These are phyloP conservation scores for Ceratobasidium theobromae DNA, from an alignment of 1,284 basidiomycete species.

Conservation along the genomic window DNA sequence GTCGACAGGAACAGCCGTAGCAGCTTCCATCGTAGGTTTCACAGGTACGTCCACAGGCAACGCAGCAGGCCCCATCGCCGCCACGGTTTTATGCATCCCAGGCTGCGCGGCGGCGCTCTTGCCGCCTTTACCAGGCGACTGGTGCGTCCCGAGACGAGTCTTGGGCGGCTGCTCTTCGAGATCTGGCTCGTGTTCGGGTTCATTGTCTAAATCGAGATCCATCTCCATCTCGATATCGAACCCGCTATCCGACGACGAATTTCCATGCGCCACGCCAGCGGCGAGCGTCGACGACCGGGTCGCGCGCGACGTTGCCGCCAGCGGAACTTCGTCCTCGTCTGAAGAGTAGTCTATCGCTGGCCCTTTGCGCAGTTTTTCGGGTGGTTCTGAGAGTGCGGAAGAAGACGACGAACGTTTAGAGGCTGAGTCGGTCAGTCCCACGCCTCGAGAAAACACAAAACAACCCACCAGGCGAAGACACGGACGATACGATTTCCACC, in stretches of 20 bases:
- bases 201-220: conserved; percentile 28
- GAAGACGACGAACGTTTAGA: conserved; percentile 38
- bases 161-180: conserved; percentile 16
- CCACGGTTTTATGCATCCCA: conserved; percentile 56
- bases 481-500: conserved; percentile 48
- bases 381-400: conserved; percentile 33
- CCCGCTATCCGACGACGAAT: conserved; percentile 9
- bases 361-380: conserved; percentile 32
- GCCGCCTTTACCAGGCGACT: not conserved
- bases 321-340: conserved; percentile 49
- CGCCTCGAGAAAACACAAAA: conserved; percentile 7
- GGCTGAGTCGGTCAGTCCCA: conserved; percentile 19
- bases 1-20: conserved; percentile 73
- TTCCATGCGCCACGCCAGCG: conserved; percentile 31
- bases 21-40: conserved; percentile 60
- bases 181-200: conserved; percentile 33
- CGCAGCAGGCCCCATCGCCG: conserved; percentile 54
- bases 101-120: conserved; percentile 54
- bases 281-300: conserved; percentile 29
- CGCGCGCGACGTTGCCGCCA: conserved; percentile 36
- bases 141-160: too few relatives aligned
- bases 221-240: conserved; percentile 29
- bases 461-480: conserved; percentile 44
- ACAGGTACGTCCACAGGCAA: conserved; percentile 43
- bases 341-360: conserved; percentile 35